These are phyloP conservation scores for Ophiostoma fasciatum DNA, from an alignment of 2,329 filamentous ascomycete species.

Conservation along the genomic window DNA sequence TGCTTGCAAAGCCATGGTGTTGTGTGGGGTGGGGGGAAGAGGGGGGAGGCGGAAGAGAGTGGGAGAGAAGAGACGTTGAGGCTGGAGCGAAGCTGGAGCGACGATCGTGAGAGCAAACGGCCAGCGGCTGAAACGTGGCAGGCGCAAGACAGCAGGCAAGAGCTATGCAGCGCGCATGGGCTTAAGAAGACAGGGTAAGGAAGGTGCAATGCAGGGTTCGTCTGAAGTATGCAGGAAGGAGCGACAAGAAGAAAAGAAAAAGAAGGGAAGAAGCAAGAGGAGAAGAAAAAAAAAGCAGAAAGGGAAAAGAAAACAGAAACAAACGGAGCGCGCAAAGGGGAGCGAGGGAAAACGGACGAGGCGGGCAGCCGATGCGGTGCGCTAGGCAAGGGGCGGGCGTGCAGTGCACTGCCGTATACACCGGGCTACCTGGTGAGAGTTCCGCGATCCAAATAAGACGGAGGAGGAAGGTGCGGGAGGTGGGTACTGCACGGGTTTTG, in stretches of 20 bases:
- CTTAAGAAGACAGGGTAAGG: neutral
- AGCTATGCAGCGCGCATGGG: neutral
- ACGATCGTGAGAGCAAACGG: neutral
- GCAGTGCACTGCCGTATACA: neutral
- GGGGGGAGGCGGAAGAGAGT: neutral
- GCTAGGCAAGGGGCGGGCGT: slow-evolving; percentile 8
- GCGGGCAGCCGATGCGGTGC: slow-evolving; percentile 3
- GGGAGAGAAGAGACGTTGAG: neutral
- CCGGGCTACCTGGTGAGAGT: neutral
- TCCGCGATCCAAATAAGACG: slow-evolving; percentile 4
- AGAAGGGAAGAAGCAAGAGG: neutral
- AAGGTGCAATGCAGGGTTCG: neutral
- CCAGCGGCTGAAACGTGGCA: too few relatives aligned
- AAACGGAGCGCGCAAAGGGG: too few relatives aligned
- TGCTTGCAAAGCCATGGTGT: slow-evolving; percentile 31
- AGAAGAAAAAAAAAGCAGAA: neutral
- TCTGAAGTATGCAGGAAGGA: neutral
- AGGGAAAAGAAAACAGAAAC: neutral
- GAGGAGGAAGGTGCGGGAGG: slow-evolving; percentile 5
- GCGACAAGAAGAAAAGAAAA: neutral
- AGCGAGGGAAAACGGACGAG: neutral
- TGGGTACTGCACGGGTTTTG: neutral
- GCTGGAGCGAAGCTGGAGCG: too few relatives aligned
- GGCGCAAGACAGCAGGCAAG: too few relatives aligned
- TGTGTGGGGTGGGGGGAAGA: neutral